These are phyloP conservation scores for Rosa persica DNA, from an alignment of 306 rosid species.

Conservation along the genomic window DNA sequence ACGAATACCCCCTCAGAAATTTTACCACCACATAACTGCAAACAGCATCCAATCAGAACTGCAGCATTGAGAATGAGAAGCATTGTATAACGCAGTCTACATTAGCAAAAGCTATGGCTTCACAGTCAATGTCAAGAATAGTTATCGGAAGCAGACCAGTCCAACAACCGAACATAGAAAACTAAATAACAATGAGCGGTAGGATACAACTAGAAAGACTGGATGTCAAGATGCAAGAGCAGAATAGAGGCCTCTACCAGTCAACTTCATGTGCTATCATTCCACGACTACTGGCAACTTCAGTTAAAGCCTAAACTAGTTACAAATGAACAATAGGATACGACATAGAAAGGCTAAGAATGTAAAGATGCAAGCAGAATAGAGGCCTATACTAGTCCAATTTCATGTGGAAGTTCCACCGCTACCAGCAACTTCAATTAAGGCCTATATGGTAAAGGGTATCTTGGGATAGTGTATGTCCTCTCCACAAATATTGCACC, in stretches of 20 bases:
- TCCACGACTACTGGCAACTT: not conserved
- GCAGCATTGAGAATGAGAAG: slow-evolving; percentile 30
- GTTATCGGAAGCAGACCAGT: not conserved
- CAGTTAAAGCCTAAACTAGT: not conserved
- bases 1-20: slow-evolving; percentile 94
- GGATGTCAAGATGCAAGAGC: not conserved
- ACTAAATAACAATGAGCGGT: not conserved
- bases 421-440: not conserved
- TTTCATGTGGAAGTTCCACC: not conserved
- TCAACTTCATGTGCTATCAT: not conserved
- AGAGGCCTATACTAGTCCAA: not conserved
- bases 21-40: slow-evolving; percentile 99
- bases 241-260: not conserved
- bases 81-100: slow-evolving; percentile 30
- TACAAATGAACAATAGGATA: not conserved
- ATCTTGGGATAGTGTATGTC: not conserved
- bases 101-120: slow-evolving; percentile 3
- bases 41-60: slow-evolving; percentile 37
- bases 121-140: not conserved
- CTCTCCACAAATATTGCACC: not conserved
- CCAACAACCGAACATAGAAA: not conserved
- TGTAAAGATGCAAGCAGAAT: not conserved
- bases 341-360: not conserved
- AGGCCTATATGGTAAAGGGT: not conserved
- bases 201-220: not conserved